phyloP scores from a whole-genome alignment of 2,329 filamentous ascomycete species.

The Ceratocystis alfenasii region DNA sequence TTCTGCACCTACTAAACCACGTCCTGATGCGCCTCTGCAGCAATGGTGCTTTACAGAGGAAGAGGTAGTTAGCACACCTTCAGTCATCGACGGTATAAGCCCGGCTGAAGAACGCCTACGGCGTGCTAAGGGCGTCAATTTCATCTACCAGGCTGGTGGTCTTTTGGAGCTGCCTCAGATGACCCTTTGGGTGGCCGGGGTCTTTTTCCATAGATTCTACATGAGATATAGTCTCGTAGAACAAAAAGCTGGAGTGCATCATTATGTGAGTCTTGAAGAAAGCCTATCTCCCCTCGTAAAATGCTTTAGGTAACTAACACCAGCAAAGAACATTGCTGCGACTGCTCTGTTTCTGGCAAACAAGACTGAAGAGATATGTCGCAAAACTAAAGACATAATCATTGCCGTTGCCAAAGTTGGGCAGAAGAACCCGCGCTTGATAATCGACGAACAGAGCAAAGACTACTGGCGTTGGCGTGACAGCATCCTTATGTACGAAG shows the following conservation, averaged over 20 bases:
- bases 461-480: conserved; percentile 98
- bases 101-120: conserved; percentile 66
- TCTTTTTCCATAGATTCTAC: conserved; percentile 92
- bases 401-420: conserved; percentile 88
- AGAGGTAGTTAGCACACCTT: conserved; percentile 72
- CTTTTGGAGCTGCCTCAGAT: conserved; percentile 85
- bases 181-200: conserved; percentile 79
- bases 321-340: conserved; percentile 63
- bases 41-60: conserved; percentile 88
- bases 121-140: conserved; percentile 86
- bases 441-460: conserved; percentile 93
- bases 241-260: conserved; percentile 67
- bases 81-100: conserved; percentile 68
- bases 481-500: conserved; percentile 83
- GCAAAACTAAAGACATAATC: conserved; percentile 90
- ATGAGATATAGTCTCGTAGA: conserved; percentile 78
- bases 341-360: conserved; percentile 88
- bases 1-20: background rate
- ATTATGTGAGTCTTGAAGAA: conserved; percentile 55
- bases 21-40: background rate
- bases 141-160: conserved; percentile 88
- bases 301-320: background rate
- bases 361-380: conserved; percentile 93
- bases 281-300: background rate
- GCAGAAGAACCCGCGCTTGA: conserved; percentile 79